phyloP scores from a whole-genome alignment of 1,284 basidiomycete genomes.

The Ceratobasidium sp. region DNA sequence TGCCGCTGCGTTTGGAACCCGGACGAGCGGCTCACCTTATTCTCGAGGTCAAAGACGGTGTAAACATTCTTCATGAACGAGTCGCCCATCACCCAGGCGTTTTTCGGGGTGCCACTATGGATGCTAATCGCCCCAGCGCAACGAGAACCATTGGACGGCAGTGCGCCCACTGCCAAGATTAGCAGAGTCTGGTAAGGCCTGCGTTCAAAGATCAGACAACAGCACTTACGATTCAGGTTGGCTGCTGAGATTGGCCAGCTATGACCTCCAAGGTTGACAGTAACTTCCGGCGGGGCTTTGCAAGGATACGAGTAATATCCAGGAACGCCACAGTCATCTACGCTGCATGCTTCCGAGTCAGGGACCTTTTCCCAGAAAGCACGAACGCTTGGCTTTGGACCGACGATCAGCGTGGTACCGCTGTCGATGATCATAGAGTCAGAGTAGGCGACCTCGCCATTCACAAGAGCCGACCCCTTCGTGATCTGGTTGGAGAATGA shows the following conservation, averaged over 20 bases:
- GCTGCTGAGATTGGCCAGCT: conserved; percentile 61
- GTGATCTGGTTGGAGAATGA: background rate
- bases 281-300: conserved; percentile 51
- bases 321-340: background rate
- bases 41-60: conserved; percentile 54
- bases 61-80: too few species aligned
- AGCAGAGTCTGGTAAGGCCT: background rate
- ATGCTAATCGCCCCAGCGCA: conserved; percentile 81
- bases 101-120: conserved; percentile 59
- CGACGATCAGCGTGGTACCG: conserved; percentile 57
- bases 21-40: background rate
- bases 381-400: conserved; percentile 50
- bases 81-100: conserved; percentile 75
- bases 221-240: conserved; percentile 75
- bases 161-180: background rate
- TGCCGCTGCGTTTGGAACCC: background rate
- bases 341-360: background rate
- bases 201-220: background rate
- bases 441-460: background rate
- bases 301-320: conserved; percentile 51
- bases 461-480: background rate
- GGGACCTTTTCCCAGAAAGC: conserved; percentile 45
- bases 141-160: conserved; percentile 50
- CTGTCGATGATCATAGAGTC: conserved; percentile 54
- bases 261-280: conserved; percentile 52